These are phyloP conservation scores for Coemansia sp. DNA, from an alignment of 192 early-diverging fungal genomes.

Conservation along the genomic window DNA sequence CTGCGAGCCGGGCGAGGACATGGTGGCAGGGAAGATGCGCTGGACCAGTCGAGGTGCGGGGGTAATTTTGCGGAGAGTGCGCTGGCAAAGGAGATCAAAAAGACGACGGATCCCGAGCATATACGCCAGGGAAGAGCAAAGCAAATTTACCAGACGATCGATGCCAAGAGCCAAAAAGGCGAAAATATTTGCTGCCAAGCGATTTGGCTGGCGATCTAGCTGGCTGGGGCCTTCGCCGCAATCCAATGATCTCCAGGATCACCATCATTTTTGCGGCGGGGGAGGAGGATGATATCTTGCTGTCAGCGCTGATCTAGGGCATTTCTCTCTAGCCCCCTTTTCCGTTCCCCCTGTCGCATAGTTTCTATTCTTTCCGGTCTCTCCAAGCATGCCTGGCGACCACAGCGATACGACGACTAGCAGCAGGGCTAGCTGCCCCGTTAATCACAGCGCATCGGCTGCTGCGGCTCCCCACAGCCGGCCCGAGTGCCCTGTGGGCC, in stretches of 20 bases:
- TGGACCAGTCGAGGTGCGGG: neutral
- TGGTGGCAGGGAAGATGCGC: neutral
- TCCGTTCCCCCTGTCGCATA: too few relatives aligned
- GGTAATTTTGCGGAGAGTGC: neutral
- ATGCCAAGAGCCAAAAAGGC: neutral
- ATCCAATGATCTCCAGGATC: neutral
- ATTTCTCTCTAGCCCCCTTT: neutral
- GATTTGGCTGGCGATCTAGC: neutral
- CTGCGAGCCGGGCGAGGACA: neutral
- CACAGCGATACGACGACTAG: neutral
- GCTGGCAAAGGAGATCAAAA: neutral
- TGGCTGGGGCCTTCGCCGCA: neutral
- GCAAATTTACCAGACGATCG: neutral
- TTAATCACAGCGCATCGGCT: slow-evolving; percentile 16
- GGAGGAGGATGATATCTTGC: neutral
- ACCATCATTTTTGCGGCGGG: neutral
- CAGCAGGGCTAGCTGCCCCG: slow-evolving; percentile 9
- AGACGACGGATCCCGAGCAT: neutral
- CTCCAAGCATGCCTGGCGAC: neutral
- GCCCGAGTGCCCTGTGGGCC: slow-evolving; percentile 28
- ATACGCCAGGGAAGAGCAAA: neutral
- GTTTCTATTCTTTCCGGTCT: neutral
- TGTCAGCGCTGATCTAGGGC: neutral
- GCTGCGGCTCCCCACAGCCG: neutral
- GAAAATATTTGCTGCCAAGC: neutral